Evolutionary conservation across 352 stramenopile species (phyloP).

Genomic region (Pythium phragmiticola): DNA sequence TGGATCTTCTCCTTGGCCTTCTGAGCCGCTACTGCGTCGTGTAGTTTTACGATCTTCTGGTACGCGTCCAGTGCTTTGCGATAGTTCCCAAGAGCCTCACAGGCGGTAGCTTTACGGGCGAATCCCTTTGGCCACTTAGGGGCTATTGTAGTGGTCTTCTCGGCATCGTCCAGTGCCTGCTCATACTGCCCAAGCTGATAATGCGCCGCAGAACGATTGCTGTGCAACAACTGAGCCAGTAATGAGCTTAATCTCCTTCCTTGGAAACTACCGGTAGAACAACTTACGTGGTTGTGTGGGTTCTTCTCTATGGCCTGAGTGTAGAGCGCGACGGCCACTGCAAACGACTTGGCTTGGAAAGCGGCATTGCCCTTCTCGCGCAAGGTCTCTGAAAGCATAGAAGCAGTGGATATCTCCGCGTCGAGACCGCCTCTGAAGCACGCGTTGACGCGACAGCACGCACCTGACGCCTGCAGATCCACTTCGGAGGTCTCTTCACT

Average conservation of each 20-base stretch:
- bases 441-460: not conserved
- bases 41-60: slow-evolving; percentile 67
- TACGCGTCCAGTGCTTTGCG: slow-evolving; percentile 76
- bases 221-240: slow-evolving; percentile 48
- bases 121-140: slow-evolving; percentile 92
- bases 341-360: slow-evolving; percentile 63
- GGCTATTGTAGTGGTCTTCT: slow-evolving; percentile 74
- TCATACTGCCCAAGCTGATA: slow-evolving; percentile 72
- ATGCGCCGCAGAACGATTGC: slow-evolving; percentile 88
- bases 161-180: slow-evolving; percentile 82
- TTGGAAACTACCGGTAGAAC: not conserved
- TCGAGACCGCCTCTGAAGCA: not conserved
- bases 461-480: slow-evolving; percentile 27
- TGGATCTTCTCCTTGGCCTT: slow-evolving; percentile 43
- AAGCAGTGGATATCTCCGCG: not conserved
- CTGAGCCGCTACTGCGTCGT: slow-evolving; percentile 44
- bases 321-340: slow-evolving; percentile 46
- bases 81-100: slow-evolving; percentile 55
- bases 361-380: slow-evolving; percentile 63
- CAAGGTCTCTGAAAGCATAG: slow-evolving; percentile 31
- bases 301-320: slow-evolving; percentile 54
- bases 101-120: slow-evolving; percentile 87
- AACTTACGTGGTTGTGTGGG: slow-evolving; percentile 44
- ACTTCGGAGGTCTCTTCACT: slow-evolving; percentile 8
- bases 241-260: not conserved